A percentile compares a stretch with the other conserved stretches of the same genome.
Evolutionary conservation across 2,329 filamentous ascomycete species (phyloP).

Genomic region (Neodidymelliopsis sp.): DNA sequence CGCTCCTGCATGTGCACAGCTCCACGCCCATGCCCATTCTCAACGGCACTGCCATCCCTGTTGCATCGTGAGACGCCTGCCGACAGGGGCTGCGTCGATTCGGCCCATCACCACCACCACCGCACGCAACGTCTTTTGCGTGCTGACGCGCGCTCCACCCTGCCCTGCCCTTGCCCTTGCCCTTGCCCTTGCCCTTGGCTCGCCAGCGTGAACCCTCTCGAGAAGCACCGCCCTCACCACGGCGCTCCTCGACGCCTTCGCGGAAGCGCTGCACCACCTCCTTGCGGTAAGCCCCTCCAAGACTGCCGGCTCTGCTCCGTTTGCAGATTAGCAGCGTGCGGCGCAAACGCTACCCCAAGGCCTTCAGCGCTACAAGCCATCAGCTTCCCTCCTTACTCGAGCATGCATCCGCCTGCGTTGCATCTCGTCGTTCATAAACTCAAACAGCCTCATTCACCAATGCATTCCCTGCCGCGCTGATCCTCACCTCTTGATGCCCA

Average conservation of each 20-base stretch:
- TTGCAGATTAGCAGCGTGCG: slow-evolving; percentile 17
- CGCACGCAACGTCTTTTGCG: slow-evolving; percentile 1
- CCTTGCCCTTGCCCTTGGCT: too few species aligned
- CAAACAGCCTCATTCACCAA: slow-evolving; percentile 5
- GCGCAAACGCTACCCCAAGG: slow-evolving; percentile 14
- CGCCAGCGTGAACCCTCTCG: too few species aligned
- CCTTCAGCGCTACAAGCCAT: slow-evolving; percentile 10
- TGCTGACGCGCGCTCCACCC: too few species aligned
- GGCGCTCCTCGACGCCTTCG: neutral
- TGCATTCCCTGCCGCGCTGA: slow-evolving; percentile 5
- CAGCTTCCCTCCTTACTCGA: slow-evolving; percentile 6
- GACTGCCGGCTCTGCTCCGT: slow-evolving; percentile 10
- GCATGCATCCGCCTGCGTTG: neutral
- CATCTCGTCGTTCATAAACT: slow-evolving; percentile 1
- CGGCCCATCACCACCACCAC: neutral
- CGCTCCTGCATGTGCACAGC: too few species aligned
- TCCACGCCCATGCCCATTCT: neutral
- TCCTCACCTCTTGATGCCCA: slow-evolving; percentile 17
- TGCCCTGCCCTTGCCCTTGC: too few species aligned
- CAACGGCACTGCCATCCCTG: slow-evolving; percentile 13
- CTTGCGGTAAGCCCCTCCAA: slow-evolving; percentile 16
- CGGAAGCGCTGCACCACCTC: slow-evolving; percentile 10
- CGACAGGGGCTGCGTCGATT: slow-evolving; percentile 3
- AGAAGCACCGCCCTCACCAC: too few species aligned
- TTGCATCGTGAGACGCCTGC: slow-evolving; percentile 8